Evolutionary conservation across 371 early-diverging fungal species (phyloP), one percentile per base, ranked within the genome.

Genomic region (Cokeromyces recurvatus): DNA sequence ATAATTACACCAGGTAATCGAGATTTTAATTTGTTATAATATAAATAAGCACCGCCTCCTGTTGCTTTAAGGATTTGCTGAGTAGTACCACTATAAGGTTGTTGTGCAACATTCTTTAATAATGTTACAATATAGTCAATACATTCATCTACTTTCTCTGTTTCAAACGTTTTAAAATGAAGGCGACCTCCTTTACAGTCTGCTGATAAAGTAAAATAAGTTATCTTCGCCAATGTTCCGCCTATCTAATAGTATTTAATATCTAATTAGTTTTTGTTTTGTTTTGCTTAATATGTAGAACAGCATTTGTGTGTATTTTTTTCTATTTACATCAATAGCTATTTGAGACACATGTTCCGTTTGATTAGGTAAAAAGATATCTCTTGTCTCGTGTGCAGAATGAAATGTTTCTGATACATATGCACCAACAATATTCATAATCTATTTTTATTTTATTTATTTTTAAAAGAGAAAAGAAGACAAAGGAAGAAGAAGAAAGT

Each of bases 121-220:
- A 93, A 66, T 7, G 67, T 67, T 27, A 73, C 66, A 54, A 97
- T 80, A 55, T 91, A 97, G 32, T 80, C 84, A 16, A 95, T 79
- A 64, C 92, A 93, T 41, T 87, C 78, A 29, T 92, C 90, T 34
- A 95, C 87, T 46, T 87, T 78, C 55, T 90, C 91, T 0, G 97
- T 97, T 62, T 94, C 94, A 55, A 94, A 94, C 63, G 88, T 92
- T 57, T 79, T 83, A 59, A 97, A 97, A 62, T 93, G 91, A 48
- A 97, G 65, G 6, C 95, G 82, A 0, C 97, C 95, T 19, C 94
- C 95, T 31, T 79, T 74, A 25, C 50, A 17, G 25, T 72, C 57
- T 7, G 64, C 64, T n/a, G 67, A 62, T 16, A 73, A 58, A 4
- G 83, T 78, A 40, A 89, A 89, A 70, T 94, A 97, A 14, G 94